Base-by-base conservation (phyloP, 306 rosid species). In the Alnus rubra region DNA sequence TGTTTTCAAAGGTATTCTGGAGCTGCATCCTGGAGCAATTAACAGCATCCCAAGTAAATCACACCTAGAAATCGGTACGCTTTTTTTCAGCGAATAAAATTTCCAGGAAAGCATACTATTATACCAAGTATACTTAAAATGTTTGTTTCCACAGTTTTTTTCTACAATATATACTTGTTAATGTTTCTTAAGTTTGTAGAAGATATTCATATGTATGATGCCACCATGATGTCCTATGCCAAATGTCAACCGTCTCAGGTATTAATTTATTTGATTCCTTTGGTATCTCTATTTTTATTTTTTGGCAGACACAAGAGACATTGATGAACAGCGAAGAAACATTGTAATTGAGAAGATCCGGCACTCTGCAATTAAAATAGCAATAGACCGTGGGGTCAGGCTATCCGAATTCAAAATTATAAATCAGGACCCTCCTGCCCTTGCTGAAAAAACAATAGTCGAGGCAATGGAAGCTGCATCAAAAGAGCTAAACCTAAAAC, bases 1-100 rank as follows among this genome's bases (percentile, higher is more conserved):
- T 77, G 37, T 79, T 78, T 33, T 78, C 74, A 49, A 52, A 95
- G 98, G 99, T 74, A 95, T 95, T 65, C 73, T 95, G 83, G 91
- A 87, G 71, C 90, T 95, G 62, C 97, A 92, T 80, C 98, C 98
- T 37, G 97, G 98, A 79, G 98, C 97, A 88, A 91, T 95, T 80
- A 95, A 95, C 88, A 95, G 98, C 84, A 95, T 92, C 84, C 98
- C 98, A 44, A 91, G 98, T 87, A 90, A 90, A 86, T 85, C 97
- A 18, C 97, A 90, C 88, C 54, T 95, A 28, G 96, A 91, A 88
- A 93, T 95, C 18, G 99, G 99, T 95, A 86, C 45, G 87, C 73
- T 45, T 87, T 49, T 55, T 16, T 59, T 59, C 15, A 10, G 71
- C 37, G 8, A 73, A 47, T 37, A 53, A 49, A 13, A 54, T 63